Evolutionary conservation across 768 basidiomycete species (phyloP).

Genomic region (Flagelloscypha sp.): DNA sequence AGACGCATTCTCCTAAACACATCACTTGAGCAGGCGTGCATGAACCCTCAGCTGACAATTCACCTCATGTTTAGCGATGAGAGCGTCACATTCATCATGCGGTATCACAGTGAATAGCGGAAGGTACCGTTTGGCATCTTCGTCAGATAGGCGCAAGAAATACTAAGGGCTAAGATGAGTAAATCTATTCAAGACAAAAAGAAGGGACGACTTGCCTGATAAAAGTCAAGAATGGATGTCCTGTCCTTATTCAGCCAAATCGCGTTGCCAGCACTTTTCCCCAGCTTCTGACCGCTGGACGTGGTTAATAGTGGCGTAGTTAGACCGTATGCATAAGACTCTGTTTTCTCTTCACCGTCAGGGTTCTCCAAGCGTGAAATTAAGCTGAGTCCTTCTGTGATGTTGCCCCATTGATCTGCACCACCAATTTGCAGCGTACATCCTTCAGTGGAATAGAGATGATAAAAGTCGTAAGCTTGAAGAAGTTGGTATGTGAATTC

Average conservation of each 20-base stretch:
- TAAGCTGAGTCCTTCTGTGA: slow-evolving; percentile 86
- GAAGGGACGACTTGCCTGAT: slow-evolving; percentile 58
- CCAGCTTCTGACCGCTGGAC: slow-evolving; percentile 87
- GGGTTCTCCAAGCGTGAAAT: slow-evolving; percentile 49
- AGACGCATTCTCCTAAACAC: slow-evolving; percentile 30
- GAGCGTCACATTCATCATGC: slow-evolving; percentile 41
- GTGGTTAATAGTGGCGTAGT: slow-evolving; percentile 94
- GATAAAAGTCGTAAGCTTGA: slow-evolving; percentile 92
- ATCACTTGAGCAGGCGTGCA: slow-evolving; percentile 1
- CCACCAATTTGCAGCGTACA: slow-evolving; percentile 92
- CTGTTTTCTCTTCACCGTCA: slow-evolving; percentile 16
- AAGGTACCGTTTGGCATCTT: slow-evolving; percentile 72
- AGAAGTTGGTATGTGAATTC: slow-evolving; percentile 97
- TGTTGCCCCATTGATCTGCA: slow-evolving; percentile 98
- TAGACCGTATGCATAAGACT: slow-evolving; percentile 56
- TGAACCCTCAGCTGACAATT: slow-evolving; percentile 1
- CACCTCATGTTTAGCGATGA: slow-evolving; percentile 56
- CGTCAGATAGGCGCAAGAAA: slow-evolving; percentile 76
- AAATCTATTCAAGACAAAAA: background rate
- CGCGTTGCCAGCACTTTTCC: slow-evolving; percentile 94
- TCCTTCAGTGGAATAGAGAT: slow-evolving; percentile 51
- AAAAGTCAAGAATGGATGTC: slow-evolving; percentile 89
- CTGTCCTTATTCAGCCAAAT: slow-evolving; percentile 75
- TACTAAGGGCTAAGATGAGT: slow-evolving; percentile 44
- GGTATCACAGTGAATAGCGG: slow-evolving; percentile 77